phyloP scores from a whole-genome alignment of 1,284 basidiomycete species.

The Cryptococcus sp. region DNA sequence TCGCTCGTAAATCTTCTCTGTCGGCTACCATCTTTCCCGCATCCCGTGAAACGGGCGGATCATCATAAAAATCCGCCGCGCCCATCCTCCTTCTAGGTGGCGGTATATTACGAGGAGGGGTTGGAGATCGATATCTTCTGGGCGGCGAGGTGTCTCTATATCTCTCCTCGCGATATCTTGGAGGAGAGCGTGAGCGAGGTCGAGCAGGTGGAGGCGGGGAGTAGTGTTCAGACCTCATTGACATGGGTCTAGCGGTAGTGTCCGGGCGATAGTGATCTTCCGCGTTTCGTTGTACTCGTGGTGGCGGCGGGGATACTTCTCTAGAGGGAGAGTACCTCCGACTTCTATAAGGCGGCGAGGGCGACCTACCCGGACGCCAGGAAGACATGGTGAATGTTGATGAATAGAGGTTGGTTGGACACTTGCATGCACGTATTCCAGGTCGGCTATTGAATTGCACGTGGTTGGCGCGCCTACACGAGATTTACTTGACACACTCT shows the following conservation, averaged over 20 bases:
- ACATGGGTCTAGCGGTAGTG: not conserved
- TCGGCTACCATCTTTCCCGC: constrained; percentile 15
- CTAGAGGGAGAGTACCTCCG: constrained; percentile 31
- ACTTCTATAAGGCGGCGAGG: constrained; percentile 15
- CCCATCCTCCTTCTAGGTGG: not conserved
- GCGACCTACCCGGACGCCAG: constrained; percentile 11
- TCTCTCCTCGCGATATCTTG: not conserved
- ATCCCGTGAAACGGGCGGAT: not conserved
- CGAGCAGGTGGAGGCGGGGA: constrained; percentile 9
- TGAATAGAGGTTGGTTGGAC: not conserved
- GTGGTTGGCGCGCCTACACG: too few species aligned
- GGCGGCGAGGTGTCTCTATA: not conserved
- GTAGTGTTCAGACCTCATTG: not conserved
- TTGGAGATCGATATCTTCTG: not conserved
- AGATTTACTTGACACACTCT: too few species aligned
- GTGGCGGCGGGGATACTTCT: constrained; percentile 14
- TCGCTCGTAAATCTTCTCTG: constrained; percentile 10
- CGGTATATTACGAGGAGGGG: not conserved
- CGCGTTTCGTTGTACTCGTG: not conserved
- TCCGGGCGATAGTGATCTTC: not conserved
- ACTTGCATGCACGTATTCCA: too few species aligned
- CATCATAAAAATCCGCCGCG: constrained; percentile 1
- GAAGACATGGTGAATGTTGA: constrained; percentile 10
- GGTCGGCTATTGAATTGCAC: too few species aligned
- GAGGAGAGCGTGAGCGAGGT: constrained; percentile 1